Percentiles rank a stretch among this genome's conserved stretches.
Conservation (phyloP, 257 asterid species). For the Nicotiana paniculata region DNA sequence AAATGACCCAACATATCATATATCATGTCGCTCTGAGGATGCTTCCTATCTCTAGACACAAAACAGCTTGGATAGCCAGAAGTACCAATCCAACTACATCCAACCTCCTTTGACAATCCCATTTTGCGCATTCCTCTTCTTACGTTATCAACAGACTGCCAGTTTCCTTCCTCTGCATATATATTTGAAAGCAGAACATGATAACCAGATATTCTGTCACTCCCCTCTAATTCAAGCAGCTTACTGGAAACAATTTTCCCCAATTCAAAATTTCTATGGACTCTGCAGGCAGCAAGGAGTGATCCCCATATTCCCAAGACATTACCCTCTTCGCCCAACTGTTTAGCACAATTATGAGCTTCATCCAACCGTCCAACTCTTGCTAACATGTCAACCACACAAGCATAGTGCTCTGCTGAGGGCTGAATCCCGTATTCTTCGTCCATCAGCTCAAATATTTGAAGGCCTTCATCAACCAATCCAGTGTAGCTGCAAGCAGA, state of each 20-base stretch:
- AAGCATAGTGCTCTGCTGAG: constrained; percentile 61
- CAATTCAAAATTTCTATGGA: constrained; percentile 59
- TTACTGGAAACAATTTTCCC: constrained; percentile 69
- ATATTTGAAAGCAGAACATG: constrained; percentile 75
- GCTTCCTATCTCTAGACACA: constrained; percentile 51
- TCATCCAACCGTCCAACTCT: constrained; percentile 80
- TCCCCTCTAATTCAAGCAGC: constrained; percentile 53
- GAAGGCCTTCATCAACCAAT: constrained; percentile 58
- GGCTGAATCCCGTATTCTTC: constrained; percentile 49
- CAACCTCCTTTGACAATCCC: constrained; percentile 67
- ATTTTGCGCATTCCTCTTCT: constrained; percentile 59
- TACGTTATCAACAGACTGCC: constrained; percentile 54
- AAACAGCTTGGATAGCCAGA: constrained; percentile 45
- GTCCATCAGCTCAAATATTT: constrained; percentile 59
- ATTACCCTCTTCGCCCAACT: constrained; percentile 48
- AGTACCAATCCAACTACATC: constrained; percentile 84
- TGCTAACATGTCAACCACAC: constrained; percentile 83
- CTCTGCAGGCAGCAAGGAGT: constrained; percentile 67
- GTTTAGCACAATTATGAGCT: constrained; percentile 57
- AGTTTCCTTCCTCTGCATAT: constrained; percentile 83
- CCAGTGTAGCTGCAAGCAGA: constrained; percentile 85
- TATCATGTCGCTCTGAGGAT: constrained; percentile 37
- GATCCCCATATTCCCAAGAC: constrained; percentile 79
- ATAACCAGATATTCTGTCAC: constrained; percentile 43
- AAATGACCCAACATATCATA: constrained; percentile 44